A percentile compares a stretch with the other conserved stretches of the same genome.
Evolutionary conservation across 495 filamentous ascomycete genomes (phyloP).

Genomic region (Amphirosellinia nigrospora): DNA sequence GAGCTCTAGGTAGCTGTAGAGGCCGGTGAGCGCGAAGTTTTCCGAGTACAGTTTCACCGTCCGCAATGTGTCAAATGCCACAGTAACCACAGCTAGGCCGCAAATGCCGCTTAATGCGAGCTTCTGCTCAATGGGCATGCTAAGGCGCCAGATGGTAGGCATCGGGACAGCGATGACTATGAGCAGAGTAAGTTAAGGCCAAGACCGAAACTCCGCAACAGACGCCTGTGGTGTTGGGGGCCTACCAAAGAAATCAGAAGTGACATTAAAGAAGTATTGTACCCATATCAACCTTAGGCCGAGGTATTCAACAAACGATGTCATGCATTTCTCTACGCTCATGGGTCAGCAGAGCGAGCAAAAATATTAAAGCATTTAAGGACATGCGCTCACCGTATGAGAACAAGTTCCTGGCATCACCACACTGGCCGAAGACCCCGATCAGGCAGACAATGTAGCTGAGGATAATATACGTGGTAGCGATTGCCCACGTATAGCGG

Average conservation of each 20-base stretch:
- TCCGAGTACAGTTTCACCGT: constrained; percentile 24
- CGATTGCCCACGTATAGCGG: neutral
- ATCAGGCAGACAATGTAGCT: constrained; percentile 25
- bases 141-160: constrained; percentile 44
- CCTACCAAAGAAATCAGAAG: neutral
- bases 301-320: neutral
- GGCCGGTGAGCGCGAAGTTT: constrained; percentile 11
- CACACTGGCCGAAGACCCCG: constrained; percentile 29
- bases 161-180: constrained; percentile 37
- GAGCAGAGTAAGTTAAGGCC: neutral
- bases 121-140: constrained; percentile 39
- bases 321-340: neutral
- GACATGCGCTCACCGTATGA: neutral
- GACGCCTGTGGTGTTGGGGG: neutral
- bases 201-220: neutral
- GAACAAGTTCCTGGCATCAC: constrained; percentile 11
- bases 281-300: neutral
- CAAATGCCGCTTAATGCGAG: constrained; percentile 40
- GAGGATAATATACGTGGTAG: constrained; percentile 18
- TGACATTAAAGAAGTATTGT: neutral
- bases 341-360: neutral
- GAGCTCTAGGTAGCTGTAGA: constrained; percentile 29
- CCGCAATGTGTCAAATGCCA: constrained; percentile 29
- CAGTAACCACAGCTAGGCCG: constrained; percentile 25
- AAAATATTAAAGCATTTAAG: neutral